Base-by-base conservation (phyloP, 306 rosid genomes). In the Glycine latifolia region DNA sequence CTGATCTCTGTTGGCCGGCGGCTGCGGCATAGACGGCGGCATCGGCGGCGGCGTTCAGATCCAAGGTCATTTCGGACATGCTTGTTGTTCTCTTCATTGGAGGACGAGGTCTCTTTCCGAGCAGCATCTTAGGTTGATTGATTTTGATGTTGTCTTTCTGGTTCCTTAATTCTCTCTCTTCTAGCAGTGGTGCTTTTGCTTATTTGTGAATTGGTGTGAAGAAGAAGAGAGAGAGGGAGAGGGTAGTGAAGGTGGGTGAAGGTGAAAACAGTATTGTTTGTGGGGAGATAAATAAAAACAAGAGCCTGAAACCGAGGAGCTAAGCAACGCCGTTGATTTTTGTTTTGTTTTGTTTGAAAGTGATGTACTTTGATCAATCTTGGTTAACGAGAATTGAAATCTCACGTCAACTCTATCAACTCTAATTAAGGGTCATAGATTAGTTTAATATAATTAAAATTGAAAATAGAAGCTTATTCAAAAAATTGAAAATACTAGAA, bases 1-100 rank as follows among this genome's bases (percentile, higher is more conserved):
- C 75, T 26, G 75, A 70, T 47, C 20, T 49, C 59, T 50, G 75
- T 49, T 70, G 59, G 60, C 49, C 5, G 41, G 41, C 15, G n/a
- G 17, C 31, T 1, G 31, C 31, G 20, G 20, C 20, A 20, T 20
- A 20, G 20, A 1, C 20, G 31, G 31, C 1, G 3, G 20, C 16
- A 48, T 70, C 75, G 11, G 58, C 44, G 8, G 49, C 2, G 44
- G 79, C 12, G 88, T 77, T 89, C 35, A 84, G 91, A 90, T 94
- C 96, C 46, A 86, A 79, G 79, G 87, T 87, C 67, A 94, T 91
- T 54, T 92, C 94, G 0, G 93, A 78, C 90, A 90, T 15, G 90
- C 98, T 94, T 7, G 94, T 86, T 7, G 98, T 94, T 73, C 93
- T 90, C 86, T 89, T 92, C 90, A 94, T 87, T 3, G 97, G 89